Conservation (phyloP, 352 stramenopile genomes). For the Peronosclerospora sorghi region DNA sequence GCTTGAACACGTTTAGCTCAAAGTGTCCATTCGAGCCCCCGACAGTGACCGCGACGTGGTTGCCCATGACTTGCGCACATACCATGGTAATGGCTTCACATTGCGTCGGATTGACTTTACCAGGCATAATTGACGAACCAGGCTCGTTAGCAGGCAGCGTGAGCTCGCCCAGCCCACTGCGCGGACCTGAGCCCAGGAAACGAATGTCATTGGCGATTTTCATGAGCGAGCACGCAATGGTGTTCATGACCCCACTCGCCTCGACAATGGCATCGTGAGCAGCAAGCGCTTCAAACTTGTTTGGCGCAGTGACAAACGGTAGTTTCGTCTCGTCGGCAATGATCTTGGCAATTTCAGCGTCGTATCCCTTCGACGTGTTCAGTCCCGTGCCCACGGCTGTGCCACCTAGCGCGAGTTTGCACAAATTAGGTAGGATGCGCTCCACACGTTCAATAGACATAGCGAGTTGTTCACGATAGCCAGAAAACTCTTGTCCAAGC, state of each 20-base stretch:
- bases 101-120: slow-evolving; percentile 84
- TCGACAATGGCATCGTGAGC: slow-evolving; percentile 60
- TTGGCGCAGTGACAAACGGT: slow-evolving; percentile 92
- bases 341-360: slow-evolving; percentile 85
- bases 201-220: slow-evolving; percentile 76
- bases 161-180: slow-evolving; percentile 48
- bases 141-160: slow-evolving; percentile 59
- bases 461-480: slow-evolving; percentile 88
- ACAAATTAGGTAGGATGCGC: slow-evolving; percentile 71
- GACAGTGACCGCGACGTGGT: slow-evolving; percentile 89
- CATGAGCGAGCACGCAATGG: slow-evolving; percentile 60
- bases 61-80: slow-evolving; percentile 92
- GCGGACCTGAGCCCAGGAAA: slow-evolving; percentile 50
- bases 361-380: slow-evolving; percentile 89
- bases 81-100: slow-evolving; percentile 96
- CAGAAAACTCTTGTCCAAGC: slow-evolving; percentile 96
- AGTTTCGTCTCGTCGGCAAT: slow-evolving; percentile 90
- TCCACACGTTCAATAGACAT: slow-evolving; percentile 86
- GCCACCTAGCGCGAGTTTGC: slow-evolving; percentile 89
- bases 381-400: slow-evolving; percentile 92
- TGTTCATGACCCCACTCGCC: slow-evolving; percentile 59
- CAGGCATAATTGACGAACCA: slow-evolving; percentile 65
- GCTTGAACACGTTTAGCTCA: slow-evolving; percentile 97
- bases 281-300: slow-evolving; percentile 90
- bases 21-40: slow-evolving; percentile 93